phyloP scores from a whole-genome alignment of 345 rosid genomes.

The Eucalyptus guilfoylei region DNA sequence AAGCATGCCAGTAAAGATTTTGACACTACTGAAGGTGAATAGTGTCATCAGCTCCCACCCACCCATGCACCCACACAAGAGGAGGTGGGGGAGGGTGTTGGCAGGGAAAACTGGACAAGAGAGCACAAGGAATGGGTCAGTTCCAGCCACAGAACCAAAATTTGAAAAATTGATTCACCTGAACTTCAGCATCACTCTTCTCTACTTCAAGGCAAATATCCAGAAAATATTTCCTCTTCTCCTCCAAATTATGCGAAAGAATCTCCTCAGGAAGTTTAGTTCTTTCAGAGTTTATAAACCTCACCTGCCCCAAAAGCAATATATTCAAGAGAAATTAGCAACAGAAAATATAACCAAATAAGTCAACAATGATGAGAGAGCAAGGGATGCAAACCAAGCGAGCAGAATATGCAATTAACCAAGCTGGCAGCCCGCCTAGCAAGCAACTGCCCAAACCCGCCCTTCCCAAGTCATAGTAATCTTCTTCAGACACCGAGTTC shows the following conservation, averaged over 20 bases:
- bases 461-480: slow-evolving; percentile 92
- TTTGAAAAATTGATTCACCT: slow-evolving; percentile 33
- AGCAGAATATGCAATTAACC: slow-evolving; percentile 95
- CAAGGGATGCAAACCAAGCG: slow-evolving; percentile 49
- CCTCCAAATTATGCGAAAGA: slow-evolving; percentile 86
- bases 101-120: neutral
- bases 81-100: neutral
- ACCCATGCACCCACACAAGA: neutral
- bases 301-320: slow-evolving; percentile 51
- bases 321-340: neutral
- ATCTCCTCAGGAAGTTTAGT: slow-evolving; percentile 94
- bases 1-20: neutral
- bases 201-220: slow-evolving; percentile 77
- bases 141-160: neutral
- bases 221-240: slow-evolving; percentile 71
- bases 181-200: slow-evolving; percentile 99
- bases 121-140: neutral
- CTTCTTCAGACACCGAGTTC: slow-evolving; percentile 85
- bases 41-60: neutral
- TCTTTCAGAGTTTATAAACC: slow-evolving; percentile 92
- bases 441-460: slow-evolving; percentile 97
- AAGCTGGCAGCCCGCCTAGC: slow-evolving; percentile 95
- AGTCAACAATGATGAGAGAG: neutral
- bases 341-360: neutral
- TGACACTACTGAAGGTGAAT: neutral